These are phyloP conservation scores for Cymodocea nodosa DNA, from an alignment of 116 monocot species.

Conservation along the genomic window DNA sequence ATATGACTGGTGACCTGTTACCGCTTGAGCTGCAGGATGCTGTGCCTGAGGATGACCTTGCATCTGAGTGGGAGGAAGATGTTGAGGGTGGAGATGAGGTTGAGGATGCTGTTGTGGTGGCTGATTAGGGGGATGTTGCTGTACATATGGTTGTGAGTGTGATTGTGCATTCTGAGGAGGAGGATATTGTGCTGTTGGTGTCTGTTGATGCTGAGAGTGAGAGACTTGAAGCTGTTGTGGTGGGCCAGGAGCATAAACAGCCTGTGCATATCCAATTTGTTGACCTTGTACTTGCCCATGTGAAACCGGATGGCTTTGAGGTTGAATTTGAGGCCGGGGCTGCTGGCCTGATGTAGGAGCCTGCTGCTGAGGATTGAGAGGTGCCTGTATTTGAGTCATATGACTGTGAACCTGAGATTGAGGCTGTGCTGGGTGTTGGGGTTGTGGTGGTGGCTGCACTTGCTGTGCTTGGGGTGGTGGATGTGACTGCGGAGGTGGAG, in stretches of 20 bases:
- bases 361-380: constrained; percentile 1
- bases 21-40: constrained; percentile 13
- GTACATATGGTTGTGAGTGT: constrained; percentile 10
- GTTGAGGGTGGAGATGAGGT: constrained; percentile 16
- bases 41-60: constrained; percentile 22
- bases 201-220: constrained; percentile 19
- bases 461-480: constrained; percentile 11
- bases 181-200: constrained; percentile 11
- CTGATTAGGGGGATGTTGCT: constrained; percentile 6
- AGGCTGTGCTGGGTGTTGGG: constrained; percentile 10
- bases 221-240: constrained; percentile 17
- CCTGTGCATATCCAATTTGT: constrained; percentile 5
- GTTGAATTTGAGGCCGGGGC: constrained; percentile 11
- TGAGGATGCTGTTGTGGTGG: constrained; percentile 11
- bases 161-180: constrained; percentile 8
- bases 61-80: constrained; percentile 6
- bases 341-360: constrained; percentile 2
- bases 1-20: constrained; percentile 28
- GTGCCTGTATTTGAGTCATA: constrained; percentile 11
- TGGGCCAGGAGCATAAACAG: neutral
- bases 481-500: constrained; percentile 9
- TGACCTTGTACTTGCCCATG: constrained; percentile 6
- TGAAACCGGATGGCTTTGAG: constrained; percentile 4
- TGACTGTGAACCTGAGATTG: constrained; percentile 17
- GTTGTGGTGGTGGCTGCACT: constrained; percentile 14